Evolutionary conservation across 805 yeast genomes (phyloP).

Genomic region (Priceomyces carsonii): DNA sequence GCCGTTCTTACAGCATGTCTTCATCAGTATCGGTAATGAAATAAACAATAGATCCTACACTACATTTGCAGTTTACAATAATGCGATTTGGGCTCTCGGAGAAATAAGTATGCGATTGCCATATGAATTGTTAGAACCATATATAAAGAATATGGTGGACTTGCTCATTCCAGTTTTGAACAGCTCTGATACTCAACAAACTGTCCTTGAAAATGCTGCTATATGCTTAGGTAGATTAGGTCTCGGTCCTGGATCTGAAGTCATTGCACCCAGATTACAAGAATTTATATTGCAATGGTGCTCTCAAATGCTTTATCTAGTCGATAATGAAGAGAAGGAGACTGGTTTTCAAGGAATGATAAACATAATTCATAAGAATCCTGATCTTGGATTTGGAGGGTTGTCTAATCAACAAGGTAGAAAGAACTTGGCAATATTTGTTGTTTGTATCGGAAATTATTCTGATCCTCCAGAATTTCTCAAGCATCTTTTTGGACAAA

Average conservation of each 20-base stretch:
- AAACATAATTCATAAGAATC: constrained; percentile 62
- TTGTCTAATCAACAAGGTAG: constrained; percentile 45
- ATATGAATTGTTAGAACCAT: constrained; percentile 48
- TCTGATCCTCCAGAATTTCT: constrained; percentile 50
- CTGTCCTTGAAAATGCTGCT: constrained; percentile 84
- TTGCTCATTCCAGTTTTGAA: constrained; percentile 62
- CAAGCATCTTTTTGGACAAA: constrained; percentile 42
- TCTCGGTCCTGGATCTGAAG: constrained; percentile 52
- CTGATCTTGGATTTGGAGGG: constrained; percentile 56
- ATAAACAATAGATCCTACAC: constrained; percentile 52
- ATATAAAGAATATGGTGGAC: constrained; percentile 52
- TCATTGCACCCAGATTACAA: constrained; percentile 55
- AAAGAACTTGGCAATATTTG: constrained; percentile 50
- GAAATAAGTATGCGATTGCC: constrained; percentile 70
- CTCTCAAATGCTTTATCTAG: constrained; percentile 60
- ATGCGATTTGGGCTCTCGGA: constrained; percentile 93
- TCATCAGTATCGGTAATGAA: constrained; percentile 70
- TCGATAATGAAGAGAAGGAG: constrained; percentile 86
- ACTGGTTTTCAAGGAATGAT: constrained; percentile 85
- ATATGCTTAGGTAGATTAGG: constrained; percentile 90
- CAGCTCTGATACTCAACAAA: constrained; percentile 52
- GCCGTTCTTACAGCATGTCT: constrained; percentile 51
- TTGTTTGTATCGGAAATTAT: constrained; percentile 61
- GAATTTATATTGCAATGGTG: constrained; percentile 72
- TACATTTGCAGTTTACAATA: constrained; percentile 70